Conservation (phyloP, 108 stramenopile species). For the Epithemia pelagica region DNA sequence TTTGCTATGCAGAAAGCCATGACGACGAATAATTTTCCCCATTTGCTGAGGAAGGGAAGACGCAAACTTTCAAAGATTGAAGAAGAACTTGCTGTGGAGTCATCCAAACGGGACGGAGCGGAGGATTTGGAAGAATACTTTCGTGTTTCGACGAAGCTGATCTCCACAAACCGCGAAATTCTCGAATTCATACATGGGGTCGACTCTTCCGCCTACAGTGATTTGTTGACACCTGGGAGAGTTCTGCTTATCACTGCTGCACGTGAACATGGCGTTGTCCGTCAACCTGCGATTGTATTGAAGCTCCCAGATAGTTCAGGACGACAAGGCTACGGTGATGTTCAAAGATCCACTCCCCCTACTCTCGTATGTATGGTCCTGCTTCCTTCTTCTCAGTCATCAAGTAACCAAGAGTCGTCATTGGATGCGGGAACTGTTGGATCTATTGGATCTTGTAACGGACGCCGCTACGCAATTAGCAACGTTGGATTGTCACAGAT, state of each 20-base stretch:
- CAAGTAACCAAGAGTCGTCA: slow-evolving; percentile 13
- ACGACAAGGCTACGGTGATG: slow-evolving; percentile 18
- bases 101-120: slow-evolving; percentile 47
- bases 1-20: slow-evolving; percentile 92
- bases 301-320: not conserved
- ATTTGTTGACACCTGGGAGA: slow-evolving; percentile 38
- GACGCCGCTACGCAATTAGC: slow-evolving; percentile 45
- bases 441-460: slow-evolving; percentile 40
- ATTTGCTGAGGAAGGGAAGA: slow-evolving; percentile 65
- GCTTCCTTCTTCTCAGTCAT: not conserved
- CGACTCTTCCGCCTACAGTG: not conserved
- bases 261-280: slow-evolving; percentile 50
- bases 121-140: slow-evolving; percentile 78
- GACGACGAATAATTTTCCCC: slow-evolving; percentile 85
- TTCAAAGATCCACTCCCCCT: not conserved
- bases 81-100: slow-evolving; percentile 44
- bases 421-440: slow-evolving; percentile 38
- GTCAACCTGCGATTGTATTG: slow-evolving; percentile 64
- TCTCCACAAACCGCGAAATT: slow-evolving; percentile 37
- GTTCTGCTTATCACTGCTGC: slow-evolving; percentile 59
- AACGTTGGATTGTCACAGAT: slow-evolving; percentile 56
- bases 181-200: slow-evolving; percentile 8
- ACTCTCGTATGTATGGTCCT: not conserved
- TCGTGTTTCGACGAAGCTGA: slow-evolving; percentile 28
- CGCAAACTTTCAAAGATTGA: slow-evolving; percentile 69